These are phyloP conservation scores for Amyloporia xantha DNA, from an alignment of 768 basidiomycete species.

Conservation along the genomic window DNA sequence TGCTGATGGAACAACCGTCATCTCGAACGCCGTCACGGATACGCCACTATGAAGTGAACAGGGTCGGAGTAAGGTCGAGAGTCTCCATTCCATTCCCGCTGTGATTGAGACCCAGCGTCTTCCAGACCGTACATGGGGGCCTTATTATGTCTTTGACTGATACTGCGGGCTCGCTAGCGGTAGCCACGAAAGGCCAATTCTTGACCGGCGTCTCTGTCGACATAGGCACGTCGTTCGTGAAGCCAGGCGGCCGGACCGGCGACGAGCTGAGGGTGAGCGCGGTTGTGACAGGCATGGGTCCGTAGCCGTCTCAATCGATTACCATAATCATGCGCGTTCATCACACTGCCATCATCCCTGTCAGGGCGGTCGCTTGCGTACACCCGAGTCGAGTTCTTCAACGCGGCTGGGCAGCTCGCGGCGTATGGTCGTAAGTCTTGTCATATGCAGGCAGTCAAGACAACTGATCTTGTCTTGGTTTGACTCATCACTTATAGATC, in stretches of 20 bases:
- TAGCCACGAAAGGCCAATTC: slow-evolving; percentile 73
- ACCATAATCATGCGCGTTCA: neutral
- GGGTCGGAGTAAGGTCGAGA: slow-evolving; percentile 58
- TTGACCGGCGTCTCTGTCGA: slow-evolving; percentile 90
- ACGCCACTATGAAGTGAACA: slow-evolving; percentile 50
- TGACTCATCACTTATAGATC: slow-evolving; percentile 39
- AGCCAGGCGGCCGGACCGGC: slow-evolving; percentile 66
- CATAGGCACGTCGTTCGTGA: slow-evolving; percentile 69
- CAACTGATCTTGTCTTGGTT: too few species aligned
- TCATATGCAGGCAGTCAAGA: neutral
- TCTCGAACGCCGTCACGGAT: too few species aligned
- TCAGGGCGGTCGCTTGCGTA: slow-evolving; percentile 75
- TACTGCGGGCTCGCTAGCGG: slow-evolving; percentile 78
- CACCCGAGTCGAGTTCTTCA: slow-evolving; percentile 72
- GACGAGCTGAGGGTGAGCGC: slow-evolving; percentile 63
- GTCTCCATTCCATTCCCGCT: slow-evolving; percentile 7
- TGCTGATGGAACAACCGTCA: slow-evolving; percentile 9
- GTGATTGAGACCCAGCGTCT: neutral
- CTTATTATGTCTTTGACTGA: slow-evolving; percentile 78
- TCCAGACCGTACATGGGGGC: slow-evolving; percentile 67
- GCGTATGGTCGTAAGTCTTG: slow-evolving; percentile 69
- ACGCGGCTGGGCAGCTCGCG: slow-evolving; percentile 57
- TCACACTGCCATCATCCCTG: neutral
- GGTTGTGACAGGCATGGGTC: slow-evolving; percentile 64
- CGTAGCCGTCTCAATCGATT: slow-evolving; percentile 1